Evolutionary conservation across 192 early-diverging fungal species (phyloP), one percentile per base, ranked within the genome.

Genomic region (Backusella morwellensis): DNA sequence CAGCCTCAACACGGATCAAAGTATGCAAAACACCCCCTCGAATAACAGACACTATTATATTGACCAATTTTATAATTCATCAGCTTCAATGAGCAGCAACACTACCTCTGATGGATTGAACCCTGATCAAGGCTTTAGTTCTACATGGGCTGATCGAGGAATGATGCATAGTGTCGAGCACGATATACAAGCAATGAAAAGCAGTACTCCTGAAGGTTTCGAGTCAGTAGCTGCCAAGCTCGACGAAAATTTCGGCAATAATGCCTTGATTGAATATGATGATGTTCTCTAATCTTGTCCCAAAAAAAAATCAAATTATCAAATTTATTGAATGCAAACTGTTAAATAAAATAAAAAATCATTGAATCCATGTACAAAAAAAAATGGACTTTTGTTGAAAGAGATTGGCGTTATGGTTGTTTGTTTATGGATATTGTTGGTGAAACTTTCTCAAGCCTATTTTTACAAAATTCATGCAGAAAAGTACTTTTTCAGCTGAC

Each of bases 181-280:
- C 44, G 74, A 75, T 47, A n/a, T 75, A n/a, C 14, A 17, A 14
- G 59, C 74, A 21, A 75, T 75, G 74, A 36, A 75, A 14, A 26
- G 40, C 6, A 9, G 4, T 7, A 23, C 14, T 68, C 29, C 74
- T 19, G 41, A 63, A 17, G 41, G 67, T 17, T 75, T 75, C 32
- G 74, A 68, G 17, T 19, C 63, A 26, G 41, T 68, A 32, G 74
- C 74, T 34, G 52, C 74, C 5, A 75, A 75, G 32, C 12, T 75
- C 1, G 74, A 75, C 35, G 74, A 75, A 21, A 75, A 66, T 14
- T 75, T 75, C 68, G 74, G 59, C 23, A 47, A 21, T 14, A 75
- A 68, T 67, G 74, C 74, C 19, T 42, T 75, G 9, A 19, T 41
- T 1, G 41, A 72, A 47, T 68, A n/a, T 35, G 7, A 34, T 4